Percentiles rank a stretch among this genome's conserved stretches.
These are phyloP conservation scores for Clavispora vitiphila DNA, from an alignment of 805 yeast species.

Conservation along the genomic window DNA sequence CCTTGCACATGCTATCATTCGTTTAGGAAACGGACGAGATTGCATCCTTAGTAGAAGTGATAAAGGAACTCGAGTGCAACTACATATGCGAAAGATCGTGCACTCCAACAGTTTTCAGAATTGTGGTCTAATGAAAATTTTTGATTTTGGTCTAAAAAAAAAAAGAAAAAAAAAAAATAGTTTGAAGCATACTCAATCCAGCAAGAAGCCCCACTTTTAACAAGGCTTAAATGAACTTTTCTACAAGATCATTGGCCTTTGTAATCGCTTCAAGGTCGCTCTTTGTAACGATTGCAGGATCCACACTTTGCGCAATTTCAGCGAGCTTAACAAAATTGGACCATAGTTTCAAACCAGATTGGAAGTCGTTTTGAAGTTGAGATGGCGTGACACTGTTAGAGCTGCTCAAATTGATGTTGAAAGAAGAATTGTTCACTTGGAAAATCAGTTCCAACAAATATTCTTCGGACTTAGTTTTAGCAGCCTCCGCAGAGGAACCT, in stretches of 20 bases:
- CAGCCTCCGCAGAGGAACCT: constrained; percentile 21
- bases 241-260: constrained; percentile 20
- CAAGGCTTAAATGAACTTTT: not conserved
- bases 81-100: not conserved
- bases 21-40: not conserved
- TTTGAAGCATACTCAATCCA: not conserved
- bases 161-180: not conserved
- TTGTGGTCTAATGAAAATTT: no score
- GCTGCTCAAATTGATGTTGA: constrained; percentile 39
- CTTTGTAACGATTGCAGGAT: constrained; percentile 22
- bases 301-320: constrained; percentile 22
- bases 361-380: constrained; percentile 28
- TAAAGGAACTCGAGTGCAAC: no score
- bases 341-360: constrained; percentile 33
- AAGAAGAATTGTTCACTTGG: constrained; percentile 34
- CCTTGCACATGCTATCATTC: not conserved
- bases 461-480: constrained; percentile 22
- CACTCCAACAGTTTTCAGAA: not conserved
- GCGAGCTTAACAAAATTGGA: constrained; percentile 24
- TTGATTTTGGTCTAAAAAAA: not conserved
- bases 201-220: not conserved
- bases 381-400: constrained; percentile 32
- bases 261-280: constrained; percentile 18
- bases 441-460: constrained; percentile 32
- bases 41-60: not conserved